phyloP scores from a whole-genome alignment of 345 rosid species.

The Brassica rapa region DNA sequence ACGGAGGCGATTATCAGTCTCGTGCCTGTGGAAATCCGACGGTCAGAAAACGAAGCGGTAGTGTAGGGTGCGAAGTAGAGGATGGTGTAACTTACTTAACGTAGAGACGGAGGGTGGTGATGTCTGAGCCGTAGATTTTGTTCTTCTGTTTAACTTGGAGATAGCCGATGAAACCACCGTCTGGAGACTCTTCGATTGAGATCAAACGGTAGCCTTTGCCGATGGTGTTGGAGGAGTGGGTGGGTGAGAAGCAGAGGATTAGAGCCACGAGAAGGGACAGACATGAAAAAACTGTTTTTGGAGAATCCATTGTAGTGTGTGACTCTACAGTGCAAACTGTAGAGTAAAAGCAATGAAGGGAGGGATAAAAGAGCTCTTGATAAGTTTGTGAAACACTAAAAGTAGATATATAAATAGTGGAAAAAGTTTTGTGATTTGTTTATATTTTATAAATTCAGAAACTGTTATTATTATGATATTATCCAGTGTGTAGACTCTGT shows the following conservation, averaged over 20 bases:
- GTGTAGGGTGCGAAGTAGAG: slow-evolving; percentile 25
- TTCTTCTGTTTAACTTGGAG: slow-evolving; percentile 81
- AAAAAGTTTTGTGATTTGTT: background rate
- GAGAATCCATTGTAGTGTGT: background rate
- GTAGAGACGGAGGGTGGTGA: slow-evolving; percentile 68
- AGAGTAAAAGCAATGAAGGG: background rate
- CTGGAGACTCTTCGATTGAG: slow-evolving; percentile 72
- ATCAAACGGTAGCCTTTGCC: slow-evolving; percentile 92
- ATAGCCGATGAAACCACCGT: slow-evolving; percentile 71
- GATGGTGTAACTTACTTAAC: slow-evolving; percentile 65
- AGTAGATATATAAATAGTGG: background rate
- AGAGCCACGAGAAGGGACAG: slow-evolving; percentile 40
- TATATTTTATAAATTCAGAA: background rate
- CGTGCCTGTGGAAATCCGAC: slow-evolving; percentile 60
- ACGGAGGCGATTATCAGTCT: slow-evolving; percentile 69
- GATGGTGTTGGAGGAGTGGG: slow-evolving; percentile 42
- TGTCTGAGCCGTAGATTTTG: slow-evolving; percentile 81
- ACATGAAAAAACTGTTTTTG: background rate
- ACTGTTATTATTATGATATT: background rate
- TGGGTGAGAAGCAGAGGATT: slow-evolving; percentile 41
- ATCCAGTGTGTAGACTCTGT: background rate
- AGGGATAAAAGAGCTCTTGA: background rate
- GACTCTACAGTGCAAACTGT: slow-evolving; percentile 20
- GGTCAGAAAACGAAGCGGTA: slow-evolving; percentile 14
- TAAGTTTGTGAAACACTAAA: background rate